A percentile compares a stretch with the other conserved stretches of the same genome.
Evolutionary conservation across 305 asterid genomes (phyloP).

Genomic region (Fraxinus sp.): DNA sequence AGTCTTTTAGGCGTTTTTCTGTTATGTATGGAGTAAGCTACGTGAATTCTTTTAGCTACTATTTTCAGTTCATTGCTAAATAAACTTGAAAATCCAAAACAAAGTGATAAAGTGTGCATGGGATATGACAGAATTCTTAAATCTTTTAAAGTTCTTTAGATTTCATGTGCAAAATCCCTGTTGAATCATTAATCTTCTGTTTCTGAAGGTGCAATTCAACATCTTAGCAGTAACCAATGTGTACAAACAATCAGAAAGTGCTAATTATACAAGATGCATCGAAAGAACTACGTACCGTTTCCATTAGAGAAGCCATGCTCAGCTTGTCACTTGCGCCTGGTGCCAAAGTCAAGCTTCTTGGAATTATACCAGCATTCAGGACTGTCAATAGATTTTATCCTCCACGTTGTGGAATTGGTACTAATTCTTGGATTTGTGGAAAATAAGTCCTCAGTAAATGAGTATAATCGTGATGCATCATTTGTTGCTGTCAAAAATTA

Average conservation of each 20-base stretch:
- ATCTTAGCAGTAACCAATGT: slow-evolving; percentile 21
- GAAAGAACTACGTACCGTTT: slow-evolving; percentile 22
- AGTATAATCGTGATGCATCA: background rate
- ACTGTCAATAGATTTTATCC: background rate
- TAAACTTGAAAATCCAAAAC: background rate
- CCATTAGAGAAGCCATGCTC: slow-evolving; percentile 23
- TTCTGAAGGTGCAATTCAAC: background rate
- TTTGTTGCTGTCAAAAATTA: background rate
- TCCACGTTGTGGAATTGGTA: slow-evolving; percentile 26
- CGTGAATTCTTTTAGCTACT: background rate
- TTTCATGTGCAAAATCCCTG: background rate
- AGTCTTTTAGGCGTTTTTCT: background rate
- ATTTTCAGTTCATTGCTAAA: background rate
- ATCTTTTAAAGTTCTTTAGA: background rate
- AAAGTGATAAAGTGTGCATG: background rate
- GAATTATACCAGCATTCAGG: slow-evolving; percentile 38
- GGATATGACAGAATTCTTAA: background rate
- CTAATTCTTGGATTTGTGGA: background rate
- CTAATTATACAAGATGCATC: slow-evolving; percentile 53
- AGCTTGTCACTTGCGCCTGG: slow-evolving; percentile 32
- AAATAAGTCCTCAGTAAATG: background rate
- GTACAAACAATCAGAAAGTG: slow-evolving; percentile 31
- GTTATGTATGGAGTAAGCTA: background rate
- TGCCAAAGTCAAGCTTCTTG: slow-evolving; percentile 40
- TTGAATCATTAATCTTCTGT: background rate